phyloP scores from a whole-genome alignment of 805 yeast genomes.

The Kuraishia cidri region DNA sequence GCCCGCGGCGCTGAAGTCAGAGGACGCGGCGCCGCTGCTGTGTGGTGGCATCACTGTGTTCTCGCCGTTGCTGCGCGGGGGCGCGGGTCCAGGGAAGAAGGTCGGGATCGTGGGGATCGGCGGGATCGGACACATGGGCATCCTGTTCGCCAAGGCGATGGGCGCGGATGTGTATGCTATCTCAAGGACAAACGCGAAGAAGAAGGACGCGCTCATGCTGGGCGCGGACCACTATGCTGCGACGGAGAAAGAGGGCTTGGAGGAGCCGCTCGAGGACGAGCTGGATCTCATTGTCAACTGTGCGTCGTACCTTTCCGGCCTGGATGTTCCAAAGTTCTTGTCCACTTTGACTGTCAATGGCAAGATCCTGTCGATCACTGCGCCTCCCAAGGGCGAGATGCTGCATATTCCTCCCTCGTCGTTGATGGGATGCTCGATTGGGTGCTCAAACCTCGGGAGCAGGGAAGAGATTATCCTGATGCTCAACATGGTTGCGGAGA shows the following conservation, averaged over 20 bases:
- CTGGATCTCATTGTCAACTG: conserved; percentile 41
- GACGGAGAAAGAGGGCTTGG: conserved; percentile 40
- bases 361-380: conserved; percentile 13
- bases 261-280: conserved; percentile 15
- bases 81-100: conserved; percentile 36
- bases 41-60: conserved; percentile 51
- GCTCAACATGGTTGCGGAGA: conserved; percentile 37
- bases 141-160: conserved; percentile 47
- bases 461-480: conserved; percentile 34
- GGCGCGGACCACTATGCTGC: conserved; percentile 50
- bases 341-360: conserved; percentile 20
- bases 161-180: conserved; percentile 54
- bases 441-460: conserved; percentile 31
- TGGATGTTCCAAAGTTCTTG: conserved; percentile 13
- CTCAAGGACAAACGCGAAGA: conserved; percentile 40
- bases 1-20: conserved; percentile 33
- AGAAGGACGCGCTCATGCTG: conserved; percentile 29
- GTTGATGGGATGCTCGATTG: conserved; percentile 21
- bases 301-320: conserved; percentile 30
- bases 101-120: conserved; percentile 51
- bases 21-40: conserved; percentile 40
- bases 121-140: conserved; percentile 49
- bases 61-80: conserved; percentile 33
- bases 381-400: conserved; percentile 19
- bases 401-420: conserved; percentile 22